Conservation (phyloP, 495 filamentous ascomycete species). For the Parathielavia appendiculata region DNA sequence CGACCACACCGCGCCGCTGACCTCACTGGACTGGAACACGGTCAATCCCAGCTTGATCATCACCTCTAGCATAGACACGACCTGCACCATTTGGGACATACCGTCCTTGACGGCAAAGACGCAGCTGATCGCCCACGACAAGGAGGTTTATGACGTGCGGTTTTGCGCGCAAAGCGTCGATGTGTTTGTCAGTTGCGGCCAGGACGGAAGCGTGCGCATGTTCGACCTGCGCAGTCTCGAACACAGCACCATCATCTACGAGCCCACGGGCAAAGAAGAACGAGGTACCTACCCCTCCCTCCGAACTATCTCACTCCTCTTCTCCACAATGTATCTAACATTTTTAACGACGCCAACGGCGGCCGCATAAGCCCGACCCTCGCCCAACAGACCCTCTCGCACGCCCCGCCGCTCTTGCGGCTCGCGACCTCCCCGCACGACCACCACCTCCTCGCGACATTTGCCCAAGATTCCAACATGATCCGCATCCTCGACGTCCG, state of each 20-base stretch:
- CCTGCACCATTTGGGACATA: slow-evolving; percentile 99
- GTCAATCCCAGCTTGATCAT: slow-evolving; percentile 95
- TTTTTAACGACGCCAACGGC: slow-evolving; percentile 37
- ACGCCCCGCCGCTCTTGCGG: slow-evolving; percentile 78
- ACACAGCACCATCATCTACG: slow-evolving; percentile 98
- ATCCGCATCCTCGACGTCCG: slow-evolving; percentile 95
- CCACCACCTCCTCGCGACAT: slow-evolving; percentile 90
- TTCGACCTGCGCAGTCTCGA: slow-evolving; percentile 96
- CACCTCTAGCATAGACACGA: slow-evolving; percentile 97
- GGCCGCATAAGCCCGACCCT: slow-evolving; percentile 57
- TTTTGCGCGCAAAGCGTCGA: slow-evolving; percentile 96
- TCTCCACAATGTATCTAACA: slow-evolving; percentile 18
- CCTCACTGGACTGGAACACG: slow-evolving; percentile 96
- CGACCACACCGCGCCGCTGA: slow-evolving; percentile 94
- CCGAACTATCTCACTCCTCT: background rate
- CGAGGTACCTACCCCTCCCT: slow-evolving; percentile 54
- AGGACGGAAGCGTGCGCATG: slow-evolving; percentile 97
- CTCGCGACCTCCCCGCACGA: slow-evolving; percentile 95
- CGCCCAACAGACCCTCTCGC: slow-evolving; percentile 68
- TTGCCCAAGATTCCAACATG: slow-evolving; percentile 86
- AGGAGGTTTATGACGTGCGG: slow-evolving; percentile 96
- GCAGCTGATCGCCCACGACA: slow-evolving; percentile 96
- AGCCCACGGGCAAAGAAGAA: slow-evolving; percentile 84
- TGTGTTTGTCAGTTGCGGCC: slow-evolving; percentile 95
- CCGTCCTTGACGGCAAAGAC: slow-evolving; percentile 97